phyloP scores from a whole-genome alignment of 148 eudicot genomes.

The Rheum nobile region DNA sequence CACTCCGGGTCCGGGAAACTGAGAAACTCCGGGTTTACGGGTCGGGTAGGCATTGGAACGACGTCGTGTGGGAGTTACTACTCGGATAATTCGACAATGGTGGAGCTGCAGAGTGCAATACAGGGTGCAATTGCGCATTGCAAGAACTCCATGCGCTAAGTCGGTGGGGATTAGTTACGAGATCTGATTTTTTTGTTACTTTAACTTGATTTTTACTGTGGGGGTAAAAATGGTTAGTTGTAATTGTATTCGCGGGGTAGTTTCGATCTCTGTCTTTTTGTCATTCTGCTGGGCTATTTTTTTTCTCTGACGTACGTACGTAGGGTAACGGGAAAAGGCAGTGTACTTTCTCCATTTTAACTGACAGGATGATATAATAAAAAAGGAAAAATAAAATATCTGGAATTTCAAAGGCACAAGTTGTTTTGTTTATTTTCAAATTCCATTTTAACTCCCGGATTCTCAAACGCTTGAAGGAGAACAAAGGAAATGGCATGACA shows the following conservation, averaged over 20 bases:
- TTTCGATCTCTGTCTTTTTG: no score
- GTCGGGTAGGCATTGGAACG: constrained; percentile 6
- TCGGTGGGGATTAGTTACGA: constrained; percentile 5
- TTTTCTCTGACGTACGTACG: no score
- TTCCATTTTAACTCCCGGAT: no score
- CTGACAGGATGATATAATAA: no score
- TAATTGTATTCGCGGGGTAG: neutral
- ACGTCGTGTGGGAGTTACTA: constrained; percentile 10
- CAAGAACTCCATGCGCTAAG: constrained; percentile 65
- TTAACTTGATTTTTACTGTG: neutral
- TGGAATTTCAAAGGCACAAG: no score
- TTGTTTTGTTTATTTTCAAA: no score
- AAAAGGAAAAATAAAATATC: no score
- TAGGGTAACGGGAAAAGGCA: no score
- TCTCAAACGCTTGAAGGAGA: no score
- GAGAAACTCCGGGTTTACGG: constrained; percentile 20
- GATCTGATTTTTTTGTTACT: neutral
- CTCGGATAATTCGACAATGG: constrained; percentile 49
- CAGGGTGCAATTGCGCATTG: constrained; percentile 94
- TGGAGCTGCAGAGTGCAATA: constrained; percentile 81
- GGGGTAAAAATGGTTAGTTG: neutral
- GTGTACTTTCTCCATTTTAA: no score
- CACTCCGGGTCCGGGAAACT: constrained; percentile 53
- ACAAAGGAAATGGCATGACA: no score
- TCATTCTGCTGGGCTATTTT: no score